These are phyloP conservation scores for Penicillium verrucosum DNA, from an alignment of 2,329 filamentous ascomycete species.

Conservation along the genomic window DNA sequence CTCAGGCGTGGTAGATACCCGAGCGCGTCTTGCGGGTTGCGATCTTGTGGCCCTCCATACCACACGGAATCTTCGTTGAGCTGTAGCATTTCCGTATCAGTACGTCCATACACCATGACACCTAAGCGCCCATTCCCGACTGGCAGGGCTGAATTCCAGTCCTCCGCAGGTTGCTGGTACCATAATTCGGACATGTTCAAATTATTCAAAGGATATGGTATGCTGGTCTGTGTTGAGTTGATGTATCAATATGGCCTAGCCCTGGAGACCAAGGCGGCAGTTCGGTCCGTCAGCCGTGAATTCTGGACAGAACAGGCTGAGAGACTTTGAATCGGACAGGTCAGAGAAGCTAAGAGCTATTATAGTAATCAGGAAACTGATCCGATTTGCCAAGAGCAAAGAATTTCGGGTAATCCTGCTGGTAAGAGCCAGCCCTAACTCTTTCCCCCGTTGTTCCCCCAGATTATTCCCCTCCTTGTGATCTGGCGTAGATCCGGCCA, in stretches of 20 bases:
- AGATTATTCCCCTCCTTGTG: not conserved
- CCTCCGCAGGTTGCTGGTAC: conserved; percentile 26
- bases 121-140: conserved; percentile 51
- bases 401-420: not conserved
- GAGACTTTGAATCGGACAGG: not conserved
- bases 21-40: conserved; percentile 41
- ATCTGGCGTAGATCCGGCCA: not conserved
- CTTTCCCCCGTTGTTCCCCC: not conserved
- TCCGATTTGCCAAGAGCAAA: not conserved
- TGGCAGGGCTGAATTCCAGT: conserved; percentile 45
- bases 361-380: not conserved
- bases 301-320: not conserved
- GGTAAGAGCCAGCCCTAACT: conserved; percentile 1
- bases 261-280: not conserved
- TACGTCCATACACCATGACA: conserved; percentile 48
- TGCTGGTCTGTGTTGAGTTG: not conserved
- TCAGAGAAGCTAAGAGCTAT: not conserved
- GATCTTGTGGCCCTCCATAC: conserved; percentile 47
- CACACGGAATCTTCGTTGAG: conserved; percentile 51
- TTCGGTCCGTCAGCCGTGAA: conserved; percentile 1
- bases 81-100: conserved; percentile 44
- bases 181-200: conserved; percentile 27
- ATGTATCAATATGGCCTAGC: not conserved
- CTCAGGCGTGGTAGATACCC: conserved; percentile 40
- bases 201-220: not conserved